phyloP scores from a whole-genome alignment of 176 grass and related monocot species.

The Chrysopogon serrulatus region DNA sequence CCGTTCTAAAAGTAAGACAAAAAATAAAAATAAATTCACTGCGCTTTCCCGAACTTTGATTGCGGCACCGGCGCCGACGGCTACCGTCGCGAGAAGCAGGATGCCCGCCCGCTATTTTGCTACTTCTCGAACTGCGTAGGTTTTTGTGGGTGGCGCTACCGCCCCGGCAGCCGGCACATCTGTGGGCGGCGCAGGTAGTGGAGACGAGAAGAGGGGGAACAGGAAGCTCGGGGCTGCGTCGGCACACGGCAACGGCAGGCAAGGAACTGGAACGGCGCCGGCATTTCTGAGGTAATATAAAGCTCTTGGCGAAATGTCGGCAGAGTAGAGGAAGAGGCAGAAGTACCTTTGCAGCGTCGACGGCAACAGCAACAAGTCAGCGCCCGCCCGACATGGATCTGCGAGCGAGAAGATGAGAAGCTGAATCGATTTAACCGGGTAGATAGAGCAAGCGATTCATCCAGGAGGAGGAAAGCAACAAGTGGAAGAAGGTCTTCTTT shows the following conservation, averaged over 20 bases:
- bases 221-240: too few species aligned
- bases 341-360: constrained; percentile 25
- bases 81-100: background rate
- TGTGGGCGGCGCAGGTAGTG: background rate
- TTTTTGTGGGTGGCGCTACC: background rate
- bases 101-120: background rate
- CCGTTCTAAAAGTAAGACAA: background rate
- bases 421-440: background rate
- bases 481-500: background rate
- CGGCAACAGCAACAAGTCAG: background rate
- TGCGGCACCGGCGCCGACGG: background rate
- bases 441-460: background rate
- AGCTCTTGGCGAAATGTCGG: background rate
- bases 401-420: background rate
- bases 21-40: background rate
- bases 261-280: background rate
- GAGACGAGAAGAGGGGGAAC: too few species aligned
- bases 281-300: background rate
- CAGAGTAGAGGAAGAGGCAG: background rate
- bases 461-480: background rate
- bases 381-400: constrained; percentile 17
- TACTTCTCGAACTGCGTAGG: too few species aligned
- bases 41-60: background rate
- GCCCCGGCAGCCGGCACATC: too few species aligned
- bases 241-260: too few species aligned